Base-by-base conservation (phyloP, 2,329 filamentous ascomycete species). In the Apiospora hydei region DNA sequence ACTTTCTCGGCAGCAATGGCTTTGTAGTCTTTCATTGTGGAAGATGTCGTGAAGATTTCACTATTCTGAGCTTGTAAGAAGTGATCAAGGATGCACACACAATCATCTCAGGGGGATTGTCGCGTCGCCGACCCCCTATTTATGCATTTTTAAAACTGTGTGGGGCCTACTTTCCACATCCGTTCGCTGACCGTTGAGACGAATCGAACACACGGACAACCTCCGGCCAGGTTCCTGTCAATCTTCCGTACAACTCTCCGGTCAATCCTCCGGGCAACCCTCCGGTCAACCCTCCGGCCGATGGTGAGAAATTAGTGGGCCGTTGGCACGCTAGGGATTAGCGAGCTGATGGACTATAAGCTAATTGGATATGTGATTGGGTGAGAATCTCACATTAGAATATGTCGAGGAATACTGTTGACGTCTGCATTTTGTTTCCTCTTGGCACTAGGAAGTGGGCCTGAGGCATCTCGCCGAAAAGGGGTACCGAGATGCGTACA, bases 181-280 rank as follows among this genome's bases (percentile, higher is more conserved):
- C 53, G 7, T 10, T 11, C 26, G 16, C 16, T 49, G 47, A 4
- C 11, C 8, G 4, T 14, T 3, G 14, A 26, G 8, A 4, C 2
- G 4, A 13, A 14, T 51, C 4, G 7, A 1, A 2, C 7, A 26
- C n/a, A 26, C 3, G n/a, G 11, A 41, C 8, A 3, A 1, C 18
- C 10, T 11, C 57, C 21, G 18, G 21, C 21, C 18, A 38, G 11
- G 1, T 6, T 21, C 53, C 34, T 34, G 18, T 21, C 34, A 41
- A 61, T n/a, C 7, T 13, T 61, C 53, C 53, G 53, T 8, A 13
- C 53, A 64, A 41, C 34, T 14, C 57, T 64, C 57, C 57, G 30
- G 57, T 41, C 57, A 64, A 64, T 18, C 34, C 34, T 64, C 57
- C 57, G 57, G 30, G 13, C 57, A 64, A 64, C 34, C 34, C 46